A percentile compares a stretch with the other conserved stretches of the same genome.
Evolutionary conservation across 192 early-diverging fungal species (phyloP).

Genomic region (Backusella morwellensis): DNA sequence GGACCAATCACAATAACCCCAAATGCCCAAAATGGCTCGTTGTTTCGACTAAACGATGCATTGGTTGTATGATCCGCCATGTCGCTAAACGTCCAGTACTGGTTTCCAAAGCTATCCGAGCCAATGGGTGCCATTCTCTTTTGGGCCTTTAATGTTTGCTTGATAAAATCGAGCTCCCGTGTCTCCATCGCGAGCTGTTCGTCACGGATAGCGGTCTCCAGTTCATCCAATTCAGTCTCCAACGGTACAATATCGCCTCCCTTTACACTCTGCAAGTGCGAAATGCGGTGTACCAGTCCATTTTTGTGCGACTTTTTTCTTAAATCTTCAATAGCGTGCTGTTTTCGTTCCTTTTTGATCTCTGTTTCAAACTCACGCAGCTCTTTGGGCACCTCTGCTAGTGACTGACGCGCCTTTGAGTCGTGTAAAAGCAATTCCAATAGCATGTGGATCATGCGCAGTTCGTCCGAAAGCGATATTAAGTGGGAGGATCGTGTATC

Average conservation of each 20-base stretch:
- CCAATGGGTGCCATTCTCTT: background rate
- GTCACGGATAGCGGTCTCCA: slow-evolving; percentile 7
- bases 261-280: background rate
- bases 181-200: background rate
- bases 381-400: background rate
- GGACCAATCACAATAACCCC: slow-evolving; percentile 21
- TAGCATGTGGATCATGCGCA: slow-evolving; percentile 13
- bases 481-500: background rate
- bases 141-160: background rate
- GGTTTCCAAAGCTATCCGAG: background rate
- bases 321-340: background rate
- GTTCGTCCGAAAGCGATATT: slow-evolving; percentile 1
- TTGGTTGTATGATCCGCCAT: background rate
- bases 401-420: background rate
- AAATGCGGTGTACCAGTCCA: background rate
- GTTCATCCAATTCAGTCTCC: slow-evolving; percentile 7
- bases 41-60: background rate
- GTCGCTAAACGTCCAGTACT: slow-evolving; percentile 25
- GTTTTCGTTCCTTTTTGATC: background rate
- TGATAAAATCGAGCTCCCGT: slow-evolving; percentile 1
- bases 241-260: background rate
- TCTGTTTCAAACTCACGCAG: slow-evolving; percentile 10
- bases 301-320: background rate
- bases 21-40: slow-evolving; percentile 16
- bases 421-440: slow-evolving; percentile 18